These are phyloP conservation scores for Eimeria zaria DNA, from an alignment of 169 alveolate species.

Conservation along the genomic window DNA sequence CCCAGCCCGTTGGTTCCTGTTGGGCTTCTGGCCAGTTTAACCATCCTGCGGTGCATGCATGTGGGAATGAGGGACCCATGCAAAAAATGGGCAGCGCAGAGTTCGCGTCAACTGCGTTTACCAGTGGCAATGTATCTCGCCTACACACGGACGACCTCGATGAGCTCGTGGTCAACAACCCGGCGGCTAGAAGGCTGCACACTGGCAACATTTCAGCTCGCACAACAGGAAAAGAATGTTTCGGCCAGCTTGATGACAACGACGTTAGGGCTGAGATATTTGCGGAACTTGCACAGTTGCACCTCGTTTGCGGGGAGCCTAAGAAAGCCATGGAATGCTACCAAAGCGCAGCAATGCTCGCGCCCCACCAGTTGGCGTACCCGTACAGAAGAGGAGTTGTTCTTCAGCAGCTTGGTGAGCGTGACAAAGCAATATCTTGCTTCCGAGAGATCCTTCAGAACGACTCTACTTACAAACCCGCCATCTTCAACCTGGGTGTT, in stretches of 20 bases:
- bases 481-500: slow-evolving; percentile 82
- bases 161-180: slow-evolving; percentile 67
- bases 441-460: slow-evolving; percentile 67
- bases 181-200: slow-evolving; percentile 11
- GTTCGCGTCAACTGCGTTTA: slow-evolving; percentile 71
- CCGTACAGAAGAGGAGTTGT: slow-evolving; percentile 79
- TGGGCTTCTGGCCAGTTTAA: slow-evolving; percentile 49
- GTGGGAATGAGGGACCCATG: slow-evolving; percentile 5
- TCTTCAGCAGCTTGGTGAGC: slow-evolving; percentile 82
- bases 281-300: slow-evolving; percentile 81
- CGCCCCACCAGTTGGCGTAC: slow-evolving; percentile 69
- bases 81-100: slow-evolving; percentile 70
- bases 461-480: slow-evolving; percentile 78
- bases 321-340: slow-evolving; percentile 79
- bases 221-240: slow-evolving; percentile 15
- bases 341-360: slow-evolving; percentile 60
- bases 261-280: slow-evolving; percentile 69
- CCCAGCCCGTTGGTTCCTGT: slow-evolving; percentile 70
- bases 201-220: neutral
- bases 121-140: slow-evolving; percentile 78
- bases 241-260: slow-evolving; percentile 48
- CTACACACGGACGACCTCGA: slow-evolving; percentile 77
- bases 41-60: neutral
- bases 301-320: slow-evolving; percentile 71
- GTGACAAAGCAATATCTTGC: slow-evolving; percentile 74